Evolutionary conservation across 805 yeast species (phyloP).

Genomic region (Candida krabiensis): DNA sequence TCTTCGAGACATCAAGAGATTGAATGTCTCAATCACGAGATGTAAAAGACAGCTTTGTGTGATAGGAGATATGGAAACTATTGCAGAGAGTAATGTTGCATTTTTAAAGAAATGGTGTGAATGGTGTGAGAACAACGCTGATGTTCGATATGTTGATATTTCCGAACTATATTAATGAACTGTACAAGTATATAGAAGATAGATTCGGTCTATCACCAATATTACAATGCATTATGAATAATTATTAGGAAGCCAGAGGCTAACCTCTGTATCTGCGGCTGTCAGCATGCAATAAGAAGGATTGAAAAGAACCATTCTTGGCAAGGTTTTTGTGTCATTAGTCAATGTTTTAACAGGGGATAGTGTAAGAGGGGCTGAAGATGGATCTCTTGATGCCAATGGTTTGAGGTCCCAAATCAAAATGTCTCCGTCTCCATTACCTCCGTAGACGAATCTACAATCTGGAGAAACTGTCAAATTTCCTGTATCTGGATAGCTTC

Average conservation of each 20-base stretch:
- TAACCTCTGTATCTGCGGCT: constrained; percentile 57
- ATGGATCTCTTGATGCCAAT: constrained; percentile 1
- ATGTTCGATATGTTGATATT: constrained; percentile 65
- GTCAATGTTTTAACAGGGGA: constrained; percentile 20
- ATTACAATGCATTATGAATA: not conserved
- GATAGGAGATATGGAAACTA: constrained; percentile 80
- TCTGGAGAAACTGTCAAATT: constrained; percentile 65
- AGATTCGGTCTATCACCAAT: not conserved
- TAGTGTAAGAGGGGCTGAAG: constrained; percentile 6
- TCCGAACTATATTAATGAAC: constrained; percentile 29
- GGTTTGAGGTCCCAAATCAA: constrained; percentile 49
- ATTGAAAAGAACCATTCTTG: constrained; percentile 55
- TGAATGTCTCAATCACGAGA: constrained; percentile 93
- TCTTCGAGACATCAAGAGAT: constrained; percentile 70
- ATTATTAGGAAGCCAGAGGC: constrained; percentile 40
- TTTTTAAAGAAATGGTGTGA: constrained; percentile 66
- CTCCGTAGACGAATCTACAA: constrained; percentile 60
- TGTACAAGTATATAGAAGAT: not conserved
- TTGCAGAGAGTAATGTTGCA: constrained; percentile 42
- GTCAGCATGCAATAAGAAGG: constrained; percentile 63
- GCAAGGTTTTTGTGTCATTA: constrained; percentile 31
- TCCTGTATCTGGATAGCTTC: constrained; percentile 49
- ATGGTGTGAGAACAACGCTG: constrained; percentile 68
- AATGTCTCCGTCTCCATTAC: constrained; percentile 54
- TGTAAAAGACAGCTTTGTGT: constrained; percentile 83